Base-by-base conservation (phyloP, 805 yeast genomes). In the Hanseniaspora taiwanica region DNA sequence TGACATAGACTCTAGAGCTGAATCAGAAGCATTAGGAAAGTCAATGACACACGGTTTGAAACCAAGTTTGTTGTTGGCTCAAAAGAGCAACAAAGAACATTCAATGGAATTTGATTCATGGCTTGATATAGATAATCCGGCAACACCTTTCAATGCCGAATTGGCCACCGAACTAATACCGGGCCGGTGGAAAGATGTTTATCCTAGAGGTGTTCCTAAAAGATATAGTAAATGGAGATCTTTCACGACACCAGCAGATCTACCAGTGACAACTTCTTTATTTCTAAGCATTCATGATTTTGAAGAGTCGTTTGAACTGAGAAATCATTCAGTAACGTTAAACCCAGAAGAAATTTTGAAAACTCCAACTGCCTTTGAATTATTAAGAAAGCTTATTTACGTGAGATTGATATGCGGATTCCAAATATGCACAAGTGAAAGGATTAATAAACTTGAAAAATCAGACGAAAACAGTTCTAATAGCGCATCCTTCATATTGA, bases 131-230 rank as follows among this genome's bases (percentile, higher is more conserved):
- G 63, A 65, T 6, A 89, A 87, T 49, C 96, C 96, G 0, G 85
- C 96, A 0, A 72, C 72, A 43, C 78, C 78, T 6, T 63, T 73
- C 4, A 68, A 70, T 24, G 62, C 69, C 2, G 78, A 74, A 38
- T 60, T 74, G 7, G 62, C 78, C 13, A 68, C 71, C 9, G 68
- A 73, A 42, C 62, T 77, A 7, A 69, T 76, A n/a, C 76, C 74
- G 35, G 89, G 94, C 5, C 71, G 94, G 43, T 91, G 98, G 98
- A 78, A 78, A 42, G 85, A 81, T 58, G 94, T 86, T 1, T 84
- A 84, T 49, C 95, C 97, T 0, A 70, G 71, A 12, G 71, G 73
- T 34, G 75, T 78, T 13, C 74, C 71, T 40, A 65, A 82, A 40
- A 72, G 74, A 49, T 64, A 78, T 13, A 78, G 87, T 38, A 87